Percentiles rank a stretch among this genome's conserved stretches.
phyloP scores from a whole-genome alignment of 1,139 yeast genomes.

The Torulaspora pretoriensis region DNA sequence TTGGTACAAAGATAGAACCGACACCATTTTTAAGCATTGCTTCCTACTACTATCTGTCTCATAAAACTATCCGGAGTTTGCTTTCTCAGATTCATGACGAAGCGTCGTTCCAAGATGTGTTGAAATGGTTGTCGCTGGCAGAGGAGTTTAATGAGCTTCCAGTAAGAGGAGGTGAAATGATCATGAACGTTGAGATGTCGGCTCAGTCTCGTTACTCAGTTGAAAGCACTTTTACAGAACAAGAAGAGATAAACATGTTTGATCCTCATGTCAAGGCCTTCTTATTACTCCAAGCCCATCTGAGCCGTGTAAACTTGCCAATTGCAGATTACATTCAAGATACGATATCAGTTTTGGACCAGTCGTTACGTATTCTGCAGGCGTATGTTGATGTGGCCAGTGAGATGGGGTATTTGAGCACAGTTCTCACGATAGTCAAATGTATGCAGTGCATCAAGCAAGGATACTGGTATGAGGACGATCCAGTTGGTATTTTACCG shows the following conservation, averaged over 20 bases:
- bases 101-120: constrained; percentile 63
- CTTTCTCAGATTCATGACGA: constrained; percentile 48
- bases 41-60: constrained; percentile 90
- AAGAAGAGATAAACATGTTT: constrained; percentile 67
- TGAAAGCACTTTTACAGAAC: constrained; percentile 36
- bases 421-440: constrained; percentile 57
- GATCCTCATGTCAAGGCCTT: constrained; percentile 95
- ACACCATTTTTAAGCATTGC: constrained; percentile 84
- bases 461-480: constrained; percentile 80
- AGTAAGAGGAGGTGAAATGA: constrained; percentile 91
- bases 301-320: constrained; percentile 80
- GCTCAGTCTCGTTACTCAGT: constrained; percentile 75
- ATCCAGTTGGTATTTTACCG: constrained; percentile 65
- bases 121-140: constrained; percentile 72
- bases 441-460: constrained; percentile 89
- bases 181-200: constrained; percentile 87
- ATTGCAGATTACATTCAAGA: constrained; percentile 95
- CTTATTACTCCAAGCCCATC: constrained; percentile 78
- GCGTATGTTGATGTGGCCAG: constrained; percentile 89
- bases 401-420: constrained; percentile 67
- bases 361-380: constrained; percentile 86
- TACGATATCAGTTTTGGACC: constrained; percentile 88
- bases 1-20: constrained; percentile 49
- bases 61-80: constrained; percentile 74
- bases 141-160: constrained; percentile 90